Percentiles rank a stretch among this genome's conserved stretches.
These are phyloP conservation scores for Acer campestre DNA, from an alignment of 345 rosid genomes.

Conservation along the genomic window DNA sequence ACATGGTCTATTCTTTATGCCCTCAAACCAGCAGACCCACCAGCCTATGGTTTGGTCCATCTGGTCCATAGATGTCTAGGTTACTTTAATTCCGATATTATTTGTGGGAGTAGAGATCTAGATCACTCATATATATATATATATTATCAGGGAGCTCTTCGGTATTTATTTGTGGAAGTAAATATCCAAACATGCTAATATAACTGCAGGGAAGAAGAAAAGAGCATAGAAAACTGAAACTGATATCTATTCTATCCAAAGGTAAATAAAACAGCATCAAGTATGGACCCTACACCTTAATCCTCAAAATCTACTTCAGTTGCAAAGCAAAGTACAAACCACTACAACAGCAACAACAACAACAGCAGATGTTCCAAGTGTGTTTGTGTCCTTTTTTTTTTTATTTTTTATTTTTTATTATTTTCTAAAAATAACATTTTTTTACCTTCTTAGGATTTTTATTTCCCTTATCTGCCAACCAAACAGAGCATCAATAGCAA, in stretches of 20 bases:
- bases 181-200: too few relatives aligned
- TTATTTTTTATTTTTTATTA: too few relatives aligned
- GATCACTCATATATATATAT: too few relatives aligned
- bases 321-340: neutral
- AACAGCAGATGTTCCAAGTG: neutral
- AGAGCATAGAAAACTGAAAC: neutral
- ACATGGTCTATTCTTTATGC: neutral
- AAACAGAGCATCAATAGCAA: neutral
- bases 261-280: neutral
- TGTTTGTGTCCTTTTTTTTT: neutral
- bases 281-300: neutral
- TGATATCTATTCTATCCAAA: neutral
- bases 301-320: neutral
- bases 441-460: neutral
- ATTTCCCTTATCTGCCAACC: neutral
- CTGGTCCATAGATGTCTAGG: neutral
- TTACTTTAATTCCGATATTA: too few relatives aligned
- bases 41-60: conserved; percentile 4
- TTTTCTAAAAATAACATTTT: neutral
- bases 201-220: neutral
- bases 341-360: neutral
- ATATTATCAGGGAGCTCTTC: too few relatives aligned
- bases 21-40: neutral
- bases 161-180: too few relatives aligned
- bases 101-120: too few relatives aligned